A percentile compares a stretch with the other conserved stretches of the same genome.
Evolutionary conservation across 163 green algal species (phyloP).

Genomic region (Volvox carteri): DNA sequence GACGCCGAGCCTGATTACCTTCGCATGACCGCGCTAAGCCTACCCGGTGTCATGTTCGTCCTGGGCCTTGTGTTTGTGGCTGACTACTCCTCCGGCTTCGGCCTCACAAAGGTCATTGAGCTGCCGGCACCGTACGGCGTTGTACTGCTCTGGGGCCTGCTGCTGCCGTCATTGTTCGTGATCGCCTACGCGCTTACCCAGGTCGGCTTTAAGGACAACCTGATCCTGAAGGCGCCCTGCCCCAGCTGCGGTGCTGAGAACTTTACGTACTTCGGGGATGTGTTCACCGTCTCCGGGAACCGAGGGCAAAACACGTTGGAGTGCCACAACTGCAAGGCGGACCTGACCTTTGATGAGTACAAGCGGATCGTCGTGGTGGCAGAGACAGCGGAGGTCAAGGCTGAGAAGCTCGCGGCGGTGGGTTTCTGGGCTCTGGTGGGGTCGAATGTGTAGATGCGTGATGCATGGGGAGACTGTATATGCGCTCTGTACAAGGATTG

Average conservation of each 20-base stretch:
- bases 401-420: slow-evolving; percentile 63
- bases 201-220: slow-evolving; percentile 82
- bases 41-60: slow-evolving; percentile 90
- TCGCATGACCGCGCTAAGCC: slow-evolving; percentile 93
- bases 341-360: slow-evolving; percentile 81
- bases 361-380: slow-evolving; percentile 81
- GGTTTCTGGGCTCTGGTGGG: no score
- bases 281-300: slow-evolving; percentile 87
- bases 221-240: slow-evolving; percentile 93
- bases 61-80: slow-evolving; percentile 88
- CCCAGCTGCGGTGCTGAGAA: slow-evolving; percentile 89
- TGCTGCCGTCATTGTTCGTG: slow-evolving; percentile 90
- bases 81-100: slow-evolving; percentile 94
- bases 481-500: no score
- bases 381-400: slow-evolving; percentile 72
- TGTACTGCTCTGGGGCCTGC: slow-evolving; percentile 88
- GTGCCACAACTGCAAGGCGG: slow-evolving; percentile 83
- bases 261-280: slow-evolving; percentile 93
- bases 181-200: slow-evolving; percentile 88
- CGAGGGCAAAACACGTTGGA: slow-evolving; percentile 80
- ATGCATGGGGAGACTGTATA: no score
- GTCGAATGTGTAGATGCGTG: no score
- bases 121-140: slow-evolving; percentile 92
- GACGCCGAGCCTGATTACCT: slow-evolving; percentile 93
- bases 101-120: slow-evolving; percentile 90